phyloP scores from a whole-genome alignment of 1,139 yeast genomes.

The Geotrichum bryndzae region DNA sequence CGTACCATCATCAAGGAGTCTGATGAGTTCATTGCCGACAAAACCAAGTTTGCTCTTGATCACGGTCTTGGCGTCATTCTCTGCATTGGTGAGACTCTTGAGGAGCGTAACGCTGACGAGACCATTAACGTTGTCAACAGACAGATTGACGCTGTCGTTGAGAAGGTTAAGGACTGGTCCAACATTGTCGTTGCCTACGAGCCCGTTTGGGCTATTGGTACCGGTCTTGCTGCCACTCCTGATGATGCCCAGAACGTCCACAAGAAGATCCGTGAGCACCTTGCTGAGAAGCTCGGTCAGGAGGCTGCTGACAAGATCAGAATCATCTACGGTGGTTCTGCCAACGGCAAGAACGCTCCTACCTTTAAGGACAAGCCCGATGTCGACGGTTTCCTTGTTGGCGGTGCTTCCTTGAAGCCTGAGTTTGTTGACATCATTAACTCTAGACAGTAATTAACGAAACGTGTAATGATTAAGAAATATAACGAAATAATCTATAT shows the following conservation, averaged over 20 bases:
- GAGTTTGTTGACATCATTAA: conserved; percentile 94
- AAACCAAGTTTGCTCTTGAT: conserved; percentile 90
- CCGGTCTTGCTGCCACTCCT: conserved; percentile 98
- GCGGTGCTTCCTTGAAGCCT: conserved; percentile 98
- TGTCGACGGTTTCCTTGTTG: conserved; percentile 98
- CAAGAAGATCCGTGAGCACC: conserved; percentile 77
- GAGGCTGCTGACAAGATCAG: conserved; percentile 72
- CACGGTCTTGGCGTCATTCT: conserved; percentile 82
- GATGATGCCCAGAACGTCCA: conserved; percentile 92
- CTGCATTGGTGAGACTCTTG: conserved; percentile 96
- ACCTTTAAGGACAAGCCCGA: conserved; percentile 89
- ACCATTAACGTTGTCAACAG: conserved; percentile 83
- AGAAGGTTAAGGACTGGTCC: conserved; percentile 82
- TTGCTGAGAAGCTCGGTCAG: conserved; percentile 68
- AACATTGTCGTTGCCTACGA: conserved; percentile 95
- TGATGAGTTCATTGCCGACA: conserved; percentile 87
- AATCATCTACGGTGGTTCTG: conserved; percentile 98
- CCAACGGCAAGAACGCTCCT: conserved; percentile 87
- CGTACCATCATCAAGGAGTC: conserved; percentile 87
- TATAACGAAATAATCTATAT: background rate
- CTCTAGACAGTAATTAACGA: conserved; percentile 60
- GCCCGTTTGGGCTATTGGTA: conserved; percentile 99
- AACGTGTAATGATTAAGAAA: background rate
- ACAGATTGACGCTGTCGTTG: conserved; percentile 86
- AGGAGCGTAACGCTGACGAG: conserved; percentile 83